Evolutionary conservation across 2,329 filamentous ascomycete genomes (phyloP), one percentile per base, ranked within the genome.

Genomic region (Magnaporthales sp.): DNA sequence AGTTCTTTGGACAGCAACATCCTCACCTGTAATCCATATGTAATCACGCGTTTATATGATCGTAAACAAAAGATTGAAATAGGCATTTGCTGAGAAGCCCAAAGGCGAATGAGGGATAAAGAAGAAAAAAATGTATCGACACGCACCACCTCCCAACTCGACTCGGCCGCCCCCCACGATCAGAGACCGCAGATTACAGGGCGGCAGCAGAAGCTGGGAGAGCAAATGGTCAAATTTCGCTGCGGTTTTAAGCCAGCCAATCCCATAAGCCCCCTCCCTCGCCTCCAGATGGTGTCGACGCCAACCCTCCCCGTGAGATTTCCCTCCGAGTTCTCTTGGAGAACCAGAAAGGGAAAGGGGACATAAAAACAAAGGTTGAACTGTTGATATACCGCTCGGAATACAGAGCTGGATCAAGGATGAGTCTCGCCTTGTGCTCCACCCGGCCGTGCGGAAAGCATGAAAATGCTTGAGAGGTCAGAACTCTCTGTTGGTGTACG

Each of bases 371-470:
- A 67, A 67, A 67, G 51, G 66, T 64, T 68, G 68, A 68, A 68
- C 69, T 46, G 69, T 85, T 80, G 69, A 83, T 89, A 69, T 89
- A 85, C 86, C 87, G 87, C 87, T 88, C 86, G 85, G 86, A 89
- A 89, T 89, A 89, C 87, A 89, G 85, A 89, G 86, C 83, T 81
- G 79, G 75, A 74, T 83, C 86, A 89, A 89, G 87, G 87, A 89
- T 86, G 80, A 80, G 76, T 87, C 87, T 89, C 86, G 85, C 87
- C 87, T 89, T 89, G 86, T 85, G 86, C 87, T 89, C 86, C 87
- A 89, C 87, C 87, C 86, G 83, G 86, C 86, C 86, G 85, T 87
- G 87, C 87, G 87, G 85, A 85, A 60, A 58, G 61, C 26, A 65
- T 51, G 22, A 60, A 46, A n/a, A n/a, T n/a, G 19, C 19, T n/a